Percentiles rank a stretch among this genome's conserved stretches.
Conservation (phyloP, 768 basidiomycete species). For the Pholiota microspora region DNA sequence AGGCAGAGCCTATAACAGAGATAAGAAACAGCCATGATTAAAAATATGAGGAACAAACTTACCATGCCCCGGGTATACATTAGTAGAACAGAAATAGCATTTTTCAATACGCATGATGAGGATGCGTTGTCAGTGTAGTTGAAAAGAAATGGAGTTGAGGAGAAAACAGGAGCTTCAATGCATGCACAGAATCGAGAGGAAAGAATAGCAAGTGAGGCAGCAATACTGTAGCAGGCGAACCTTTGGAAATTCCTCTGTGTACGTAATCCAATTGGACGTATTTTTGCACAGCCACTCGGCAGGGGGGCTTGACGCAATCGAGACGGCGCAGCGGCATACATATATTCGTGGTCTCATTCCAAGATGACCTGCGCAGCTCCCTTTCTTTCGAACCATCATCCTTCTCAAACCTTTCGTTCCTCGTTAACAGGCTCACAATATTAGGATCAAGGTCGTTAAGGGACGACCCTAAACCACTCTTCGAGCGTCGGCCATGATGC, state of each 20-base stretch:
- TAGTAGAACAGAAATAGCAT: slow-evolving; percentile 98
- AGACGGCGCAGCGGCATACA: slow-evolving; percentile 1
- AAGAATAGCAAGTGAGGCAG: no score
- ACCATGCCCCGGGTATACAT: slow-evolving; percentile 97
- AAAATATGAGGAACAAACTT: slow-evolving; percentile 21
- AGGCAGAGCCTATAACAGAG: slow-evolving; percentile 67
- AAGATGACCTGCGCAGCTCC: no score
- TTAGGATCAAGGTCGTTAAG: slow-evolving; percentile 8
- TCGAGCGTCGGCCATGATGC: slow-evolving; percentile 33
- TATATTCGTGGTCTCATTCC: neutral
- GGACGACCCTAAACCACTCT: slow-evolving; percentile 9
- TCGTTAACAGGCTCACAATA: neutral
- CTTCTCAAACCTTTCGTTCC: neutral
- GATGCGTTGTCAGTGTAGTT: neutral
- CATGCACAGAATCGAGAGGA: no score
- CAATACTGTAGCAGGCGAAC: no score
- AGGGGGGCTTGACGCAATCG: slow-evolving; percentile 10
- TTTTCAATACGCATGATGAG: slow-evolving; percentile 88
- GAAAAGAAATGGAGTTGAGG: neutral
- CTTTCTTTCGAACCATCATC: slow-evolving; percentile 11
- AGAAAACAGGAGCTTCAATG: no score
- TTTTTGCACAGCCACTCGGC: slow-evolving; percentile 15
- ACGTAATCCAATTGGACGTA: neutral
- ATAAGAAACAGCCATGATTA: neutral
- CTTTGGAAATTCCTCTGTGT: neutral